A percentile compares a stretch with the other conserved stretches of the same genome.
These are phyloP conservation scores for Discostella pseudostelligera DNA, from an alignment of 108 stramenopile species.

Conservation along the genomic window DNA sequence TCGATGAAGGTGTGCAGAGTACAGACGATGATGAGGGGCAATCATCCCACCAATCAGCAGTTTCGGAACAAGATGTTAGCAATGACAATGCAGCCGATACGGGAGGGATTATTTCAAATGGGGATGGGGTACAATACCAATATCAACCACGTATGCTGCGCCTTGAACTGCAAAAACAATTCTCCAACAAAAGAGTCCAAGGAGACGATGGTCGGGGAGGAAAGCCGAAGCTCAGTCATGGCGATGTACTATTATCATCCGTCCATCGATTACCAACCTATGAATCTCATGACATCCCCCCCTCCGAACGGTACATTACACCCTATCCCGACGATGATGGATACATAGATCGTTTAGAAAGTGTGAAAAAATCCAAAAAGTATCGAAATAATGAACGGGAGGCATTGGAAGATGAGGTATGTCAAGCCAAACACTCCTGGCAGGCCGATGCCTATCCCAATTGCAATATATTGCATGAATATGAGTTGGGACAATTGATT, in stretches of 20 bases:
- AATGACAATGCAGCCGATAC: too few relatives aligned
- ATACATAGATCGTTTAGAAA: conserved; percentile 8
- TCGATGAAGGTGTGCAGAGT: neutral
- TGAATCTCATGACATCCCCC: conserved; percentile 3
- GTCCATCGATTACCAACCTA: conserved; percentile 13
- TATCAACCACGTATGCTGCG: neutral
- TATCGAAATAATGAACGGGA: conserved; percentile 32
- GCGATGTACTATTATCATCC: neutral
- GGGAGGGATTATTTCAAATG: too few relatives aligned
- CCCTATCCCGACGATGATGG: conserved; percentile 38
- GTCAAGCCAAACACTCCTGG: conserved; percentile 67
- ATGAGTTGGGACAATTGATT: conserved; percentile 41
- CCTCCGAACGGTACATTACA: conserved; percentile 26
- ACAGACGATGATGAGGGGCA: neutral
- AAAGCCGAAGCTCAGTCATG: neutral
- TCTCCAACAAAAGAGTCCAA: neutral
- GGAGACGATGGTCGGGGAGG: neutral
- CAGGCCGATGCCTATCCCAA: conserved; percentile 57
- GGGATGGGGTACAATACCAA: neutral
- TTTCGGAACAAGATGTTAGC: too few relatives aligned
- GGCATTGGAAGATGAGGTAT: conserved; percentile 48
- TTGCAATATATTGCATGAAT: conserved; percentile 75
- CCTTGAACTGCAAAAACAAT: neutral
- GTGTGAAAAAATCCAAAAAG: conserved; percentile 36
- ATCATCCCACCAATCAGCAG: neutral